Evolutionary conservation across 768 basidiomycete species (phyloP), one percentile per base, ranked within the genome.

Genomic region (Mycena galopus): DNA sequence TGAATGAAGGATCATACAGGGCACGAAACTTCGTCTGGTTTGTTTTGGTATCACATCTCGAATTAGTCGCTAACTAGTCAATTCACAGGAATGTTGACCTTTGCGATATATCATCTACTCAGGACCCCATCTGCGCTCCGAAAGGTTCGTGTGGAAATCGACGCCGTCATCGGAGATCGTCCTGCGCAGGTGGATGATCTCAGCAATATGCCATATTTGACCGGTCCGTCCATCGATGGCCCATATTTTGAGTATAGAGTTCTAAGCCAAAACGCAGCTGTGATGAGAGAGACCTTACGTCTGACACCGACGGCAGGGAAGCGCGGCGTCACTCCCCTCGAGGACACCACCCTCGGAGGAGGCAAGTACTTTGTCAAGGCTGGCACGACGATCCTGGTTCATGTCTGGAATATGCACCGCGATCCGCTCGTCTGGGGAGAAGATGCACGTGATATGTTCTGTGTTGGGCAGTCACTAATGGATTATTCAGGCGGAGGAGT

Each of bases 361-460:
- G 85, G 85, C 3, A 83, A 86, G 72, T 88, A 87, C 71, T 75
- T 76, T 30, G 73, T 88, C 58, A 75, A 77, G 53, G 80, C 81
- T 59, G 84, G 79, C 2, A 66, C 74, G 14, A 72, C 74, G 17
- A 76, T 85, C 12, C 55, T 76, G 1, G 69, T 85, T 17, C 73
- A 82, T 23, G 77, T 79, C 2, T 75, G 75, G 39, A 77, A 73
- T 25, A 77, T 82, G 55, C 85, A 86, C 50, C 77, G 81, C 16
- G 87, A 88, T 74, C 82, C 85, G 1, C 72, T 71, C 9, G 84
- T 87, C 0, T 88, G 86, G 85, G 87, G 87, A 5, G 86, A 86
- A 53, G 86, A 88, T 74, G 87, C 85, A 74, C 71, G 83, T 2
- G 39, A 25, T 37, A 16, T n/a, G 25, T 29, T 11, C 53, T 30